Percentiles rank a stretch among this genome's conserved stretches.
Evolutionary conservation across 2,329 filamentous ascomycete species (phyloP).

Genomic region (Fusarium sp.): DNA sequence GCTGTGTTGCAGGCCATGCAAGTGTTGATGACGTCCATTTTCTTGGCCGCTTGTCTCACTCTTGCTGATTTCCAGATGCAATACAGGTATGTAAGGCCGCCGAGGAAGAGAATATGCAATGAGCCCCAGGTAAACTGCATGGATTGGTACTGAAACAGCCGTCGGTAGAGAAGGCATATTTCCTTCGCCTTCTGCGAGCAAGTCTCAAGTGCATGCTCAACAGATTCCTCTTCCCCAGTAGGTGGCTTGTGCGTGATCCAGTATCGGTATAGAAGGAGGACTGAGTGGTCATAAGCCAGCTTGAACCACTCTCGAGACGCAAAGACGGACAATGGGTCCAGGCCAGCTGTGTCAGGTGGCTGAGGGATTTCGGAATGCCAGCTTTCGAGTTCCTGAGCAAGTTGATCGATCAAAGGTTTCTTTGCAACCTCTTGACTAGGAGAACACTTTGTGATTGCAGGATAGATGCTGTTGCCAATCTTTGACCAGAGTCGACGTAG

Average conservation of each 20-base stretch:
- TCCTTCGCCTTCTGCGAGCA: conserved; percentile 37
- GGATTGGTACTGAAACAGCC: conserved; percentile 46
- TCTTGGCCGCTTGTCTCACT: conserved; percentile 18
- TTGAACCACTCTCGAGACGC: conserved; percentile 53
- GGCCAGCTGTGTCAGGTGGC: conserved; percentile 15
- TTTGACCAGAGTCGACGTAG: conserved; percentile 47
- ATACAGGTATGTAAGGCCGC: conserved; percentile 51
- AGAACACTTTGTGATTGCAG: conserved; percentile 12
- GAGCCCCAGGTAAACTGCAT: conserved; percentile 48
- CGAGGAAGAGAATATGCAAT: conserved; percentile 51
- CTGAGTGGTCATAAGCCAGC: conserved; percentile 53
- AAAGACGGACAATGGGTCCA: conserved; percentile 47
- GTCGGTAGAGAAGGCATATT: conserved; percentile 51
- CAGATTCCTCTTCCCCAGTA: conserved; percentile 23
- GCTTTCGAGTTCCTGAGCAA: conserved; percentile 43
- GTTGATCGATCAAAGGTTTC: conserved; percentile 28
- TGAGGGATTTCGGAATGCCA: conserved; percentile 40
- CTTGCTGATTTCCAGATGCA: conserved; percentile 43
- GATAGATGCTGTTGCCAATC: conserved; percentile 43
- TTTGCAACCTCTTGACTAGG: conserved; percentile 18
- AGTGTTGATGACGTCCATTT: conserved; percentile 46
- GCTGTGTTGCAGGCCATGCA: conserved; percentile 52
- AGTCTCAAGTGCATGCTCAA: conserved; percentile 22
- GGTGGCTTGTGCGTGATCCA: conserved; percentile 37
- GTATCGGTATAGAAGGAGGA: conserved; percentile 53